Conservation (phyloP, 2,329 filamentous ascomycete species). For the Lasiodiplodia gonubiensis region DNA sequence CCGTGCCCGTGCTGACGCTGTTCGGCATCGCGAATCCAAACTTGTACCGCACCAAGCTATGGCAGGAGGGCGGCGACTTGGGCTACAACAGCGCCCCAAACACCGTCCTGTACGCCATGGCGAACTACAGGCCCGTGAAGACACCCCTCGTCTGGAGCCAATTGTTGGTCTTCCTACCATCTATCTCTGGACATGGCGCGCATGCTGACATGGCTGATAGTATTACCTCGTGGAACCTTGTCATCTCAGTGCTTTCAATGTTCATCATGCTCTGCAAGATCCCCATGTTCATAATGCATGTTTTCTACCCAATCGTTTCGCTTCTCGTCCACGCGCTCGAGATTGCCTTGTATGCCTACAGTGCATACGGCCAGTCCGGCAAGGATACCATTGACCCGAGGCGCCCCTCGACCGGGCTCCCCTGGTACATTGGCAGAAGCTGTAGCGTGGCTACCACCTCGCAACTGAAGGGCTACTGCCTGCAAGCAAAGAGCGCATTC, state of each 20-base stretch:
- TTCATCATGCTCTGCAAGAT: slow-evolving; percentile 77
- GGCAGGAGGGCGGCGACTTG: slow-evolving; percentile 72
- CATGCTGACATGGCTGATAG: slow-evolving; percentile 50
- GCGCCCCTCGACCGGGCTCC: slow-evolving; percentile 65
- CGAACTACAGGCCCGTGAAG: slow-evolving; percentile 68
- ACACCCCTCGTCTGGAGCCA: slow-evolving; percentile 75
- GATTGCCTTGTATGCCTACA: slow-evolving; percentile 67
- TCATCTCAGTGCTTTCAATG: slow-evolving; percentile 75
- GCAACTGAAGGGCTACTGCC: slow-evolving; percentile 64
- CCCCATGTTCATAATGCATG: slow-evolving; percentile 71
- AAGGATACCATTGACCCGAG: slow-evolving; percentile 72
- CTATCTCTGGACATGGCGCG: not conserved
- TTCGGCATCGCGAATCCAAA: slow-evolving; percentile 77
- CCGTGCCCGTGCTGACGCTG: slow-evolving; percentile 70
- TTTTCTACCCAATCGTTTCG: slow-evolving; percentile 71
- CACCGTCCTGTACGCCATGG: slow-evolving; percentile 73
- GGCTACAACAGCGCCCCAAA: slow-evolving; percentile 76
- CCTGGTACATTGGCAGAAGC: slow-evolving; percentile 77
- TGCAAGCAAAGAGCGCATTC: slow-evolving; percentile 71
- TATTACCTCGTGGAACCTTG: slow-evolving; percentile 76
- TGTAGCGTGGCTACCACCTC: slow-evolving; percentile 66
- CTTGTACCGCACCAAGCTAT: slow-evolving; percentile 72
- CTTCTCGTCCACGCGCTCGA: slow-evolving; percentile 63
- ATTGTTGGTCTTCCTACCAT: slow-evolving; percentile 60
- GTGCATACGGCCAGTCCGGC: slow-evolving; percentile 72